A percentile compares a stretch with the other conserved stretches of the same genome.
phyloP scores from a whole-genome alignment of 23 red algal species.

The Gracilaria caudata region DNA sequence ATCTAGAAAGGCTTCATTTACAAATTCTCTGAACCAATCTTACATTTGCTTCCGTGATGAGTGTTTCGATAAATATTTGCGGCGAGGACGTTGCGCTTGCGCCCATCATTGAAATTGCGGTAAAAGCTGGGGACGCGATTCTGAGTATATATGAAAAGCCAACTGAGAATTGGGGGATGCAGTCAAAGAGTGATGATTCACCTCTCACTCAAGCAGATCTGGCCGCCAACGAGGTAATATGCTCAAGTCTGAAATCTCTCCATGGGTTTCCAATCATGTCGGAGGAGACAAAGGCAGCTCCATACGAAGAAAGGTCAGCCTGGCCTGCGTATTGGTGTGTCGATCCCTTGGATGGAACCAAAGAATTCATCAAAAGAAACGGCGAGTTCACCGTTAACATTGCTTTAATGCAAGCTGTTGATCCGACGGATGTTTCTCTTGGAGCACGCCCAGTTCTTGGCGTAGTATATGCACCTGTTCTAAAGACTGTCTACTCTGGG shows the following conservation, averaged over 20 bases:
- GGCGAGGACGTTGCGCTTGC: slow-evolving; percentile 28
- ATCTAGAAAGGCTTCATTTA: too few species aligned
- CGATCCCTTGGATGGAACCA: slow-evolving; percentile 85
- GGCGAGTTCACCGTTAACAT: slow-evolving; percentile 90
- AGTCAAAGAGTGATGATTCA: slow-evolving; percentile 76
- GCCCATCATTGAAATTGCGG: slow-evolving; percentile 52
- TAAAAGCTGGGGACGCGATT: slow-evolving; percentile 65
- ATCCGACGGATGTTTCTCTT: slow-evolving; percentile 1
- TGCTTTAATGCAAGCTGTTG: slow-evolving; percentile 69
- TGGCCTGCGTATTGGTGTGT: slow-evolving; percentile 86
- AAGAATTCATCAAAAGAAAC: slow-evolving; percentile 88
- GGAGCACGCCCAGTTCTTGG: slow-evolving; percentile 73
- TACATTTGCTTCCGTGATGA: neutral
- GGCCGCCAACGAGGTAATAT: slow-evolving; percentile 75
- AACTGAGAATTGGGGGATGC: slow-evolving; percentile 51
- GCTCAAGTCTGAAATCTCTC: slow-evolving; percentile 22
- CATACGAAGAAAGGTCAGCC: slow-evolving; percentile 21
- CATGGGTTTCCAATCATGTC: slow-evolving; percentile 78
- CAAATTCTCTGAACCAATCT: neutral
- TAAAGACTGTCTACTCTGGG: slow-evolving; percentile 48
- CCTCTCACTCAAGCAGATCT: slow-evolving; percentile 81
- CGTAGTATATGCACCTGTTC: slow-evolving; percentile 74
- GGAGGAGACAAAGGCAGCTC: slow-evolving; percentile 69
- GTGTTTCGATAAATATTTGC: slow-evolving; percentile 10
- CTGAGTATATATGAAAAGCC: slow-evolving; percentile 74